phyloP scores from a whole-genome alignment of 2,329 filamentous ascomycete species.

The Ploettnerulaceae sp. region DNA sequence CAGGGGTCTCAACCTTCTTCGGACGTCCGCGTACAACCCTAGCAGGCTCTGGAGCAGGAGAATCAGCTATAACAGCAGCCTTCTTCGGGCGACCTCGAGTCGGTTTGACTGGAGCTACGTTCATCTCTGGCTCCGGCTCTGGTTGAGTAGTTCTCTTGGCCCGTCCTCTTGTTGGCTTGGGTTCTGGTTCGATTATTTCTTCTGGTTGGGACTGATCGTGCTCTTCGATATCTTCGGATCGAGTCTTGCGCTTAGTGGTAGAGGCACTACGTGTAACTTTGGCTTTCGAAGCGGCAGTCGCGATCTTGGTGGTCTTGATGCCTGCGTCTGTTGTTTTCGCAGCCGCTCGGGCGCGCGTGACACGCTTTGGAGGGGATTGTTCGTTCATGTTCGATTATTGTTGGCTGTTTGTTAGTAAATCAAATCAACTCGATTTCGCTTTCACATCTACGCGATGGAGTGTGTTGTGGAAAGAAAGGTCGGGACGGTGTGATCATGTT shows the following conservation, averaged over 20 bases:
- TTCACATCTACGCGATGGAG: conserved; percentile 19
- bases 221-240: conserved; percentile 48
- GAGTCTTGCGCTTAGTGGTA: conserved; percentile 49
- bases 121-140: conserved; percentile 27
- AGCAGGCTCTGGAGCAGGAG: conserved; percentile 18
- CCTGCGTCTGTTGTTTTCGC: conserved; percentile 37
- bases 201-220: conserved; percentile 35
- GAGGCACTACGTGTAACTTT: conserved; percentile 34
- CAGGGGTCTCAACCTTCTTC: conserved; percentile 26
- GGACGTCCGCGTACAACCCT: conserved; percentile 27
- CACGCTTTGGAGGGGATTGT: conserved; percentile 53
- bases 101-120: conserved; percentile 32
- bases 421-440: conserved; percentile 5
- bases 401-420: conserved; percentile 8
- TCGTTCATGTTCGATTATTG: conserved; percentile 44
- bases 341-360: conserved; percentile 48
- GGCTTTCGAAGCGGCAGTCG: conserved; percentile 44
- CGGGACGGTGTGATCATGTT: conserved; percentile 6
- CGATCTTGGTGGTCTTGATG: conserved; percentile 42
- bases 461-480: neutral
- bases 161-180: conserved; percentile 42
- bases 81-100: conserved; percentile 45
- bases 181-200: conserved; percentile 29
- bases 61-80: conserved; percentile 22
- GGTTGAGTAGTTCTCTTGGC: conserved; percentile 39